Percentiles rank a stretch among this genome's conserved stretches.
Conservation (phyloP, 2,329 filamentous ascomycete species). For the Chaetomiaceae sp. region DNA sequence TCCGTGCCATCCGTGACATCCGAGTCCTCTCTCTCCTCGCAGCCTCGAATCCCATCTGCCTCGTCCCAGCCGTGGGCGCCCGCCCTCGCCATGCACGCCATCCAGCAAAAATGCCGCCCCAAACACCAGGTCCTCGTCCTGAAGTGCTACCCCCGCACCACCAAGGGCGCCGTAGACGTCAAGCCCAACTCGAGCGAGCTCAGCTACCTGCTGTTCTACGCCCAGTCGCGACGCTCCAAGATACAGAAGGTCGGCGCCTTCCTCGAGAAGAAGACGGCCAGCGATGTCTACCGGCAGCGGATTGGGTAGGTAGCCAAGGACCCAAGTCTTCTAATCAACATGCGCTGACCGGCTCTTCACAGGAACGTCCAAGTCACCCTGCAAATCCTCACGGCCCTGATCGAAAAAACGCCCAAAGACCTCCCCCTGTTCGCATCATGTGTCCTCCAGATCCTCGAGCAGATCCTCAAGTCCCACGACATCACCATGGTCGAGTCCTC, state of each 20-base stretch:
- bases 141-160: slow-evolving; percentile 92
- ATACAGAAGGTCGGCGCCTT: slow-evolving; percentile 94
- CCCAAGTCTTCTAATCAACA: not conserved
- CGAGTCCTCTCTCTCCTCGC: not conserved
- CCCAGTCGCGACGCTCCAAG: slow-evolving; percentile 88
- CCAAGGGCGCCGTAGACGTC: slow-evolving; percentile 86
- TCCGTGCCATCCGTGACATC: not conserved
- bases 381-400: slow-evolving; percentile 83
- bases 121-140: slow-evolving; percentile 96
- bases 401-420: slow-evolving; percentile 89
- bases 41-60: not conserved
- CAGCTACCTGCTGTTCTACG: slow-evolving; percentile 95
- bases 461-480: slow-evolving; percentile 78
- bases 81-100: slow-evolving; percentile 52
- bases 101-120: slow-evolving; percentile 69
- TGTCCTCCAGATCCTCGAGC: slow-evolving; percentile 78
- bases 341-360: not conserved
- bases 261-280: slow-evolving; percentile 87
- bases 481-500: slow-evolving; percentile 92
- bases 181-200: slow-evolving; percentile 96
- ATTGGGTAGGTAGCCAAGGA: slow-evolving; percentile 61
- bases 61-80: not conserved
- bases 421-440: slow-evolving; percentile 82
- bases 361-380: slow-evolving; percentile 94
- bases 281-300: slow-evolving; percentile 83